Base-by-base conservation (phyloP, 768 basidiomycete genomes). In the Phallus indusiatus region DNA sequence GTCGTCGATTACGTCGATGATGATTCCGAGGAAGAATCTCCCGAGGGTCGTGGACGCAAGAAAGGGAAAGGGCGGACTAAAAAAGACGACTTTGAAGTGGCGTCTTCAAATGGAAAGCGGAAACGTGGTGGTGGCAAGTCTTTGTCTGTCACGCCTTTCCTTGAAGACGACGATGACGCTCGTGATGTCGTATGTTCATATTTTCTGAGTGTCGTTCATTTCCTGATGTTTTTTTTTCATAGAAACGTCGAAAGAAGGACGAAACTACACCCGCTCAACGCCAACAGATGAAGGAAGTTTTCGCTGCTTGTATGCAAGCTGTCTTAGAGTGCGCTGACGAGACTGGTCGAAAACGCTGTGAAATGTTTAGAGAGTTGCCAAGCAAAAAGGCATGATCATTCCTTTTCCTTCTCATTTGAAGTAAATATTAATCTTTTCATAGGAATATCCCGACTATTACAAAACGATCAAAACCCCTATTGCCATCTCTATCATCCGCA, bases 391-490 rank as follows among this genome's bases (percentile, higher is more conserved):
- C 86, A 66, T 62, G 78, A 70, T 16, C 54, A 20, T 14, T 33
- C 47, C 54, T 56, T 18, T 21, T 24, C 11, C 60, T 18, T 4
- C 50, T 14, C 42, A 42, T n/a, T 4, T 51, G 6, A 48, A 48
- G 33, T 52, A 36, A 37, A 28, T 33, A 14, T 47, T 35, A 7
- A 42, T 21, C 57, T 54, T 47, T 48, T 33, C 57, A 64, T 64
- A 93, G 88, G 84, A 87, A 59, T 94, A 94, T 67, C 91, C 92
- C 33, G 89, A 94, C 67, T 99, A 97, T 69, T 96, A 94, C 71
- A 80, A 86, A 59, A 79, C 94, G 66, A 97, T 99, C 73, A 76
- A 75, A 1, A 79, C 83, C 51, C 95, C 95, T 2, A 97, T 99
- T 66, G 86, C 90, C 22, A 79, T 99, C 62, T 85, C 88, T 20